These are phyloP conservation scores for Backusella circina DNA, from an alignment of 192 early-diverging fungal genomes.

Conservation along the genomic window DNA sequence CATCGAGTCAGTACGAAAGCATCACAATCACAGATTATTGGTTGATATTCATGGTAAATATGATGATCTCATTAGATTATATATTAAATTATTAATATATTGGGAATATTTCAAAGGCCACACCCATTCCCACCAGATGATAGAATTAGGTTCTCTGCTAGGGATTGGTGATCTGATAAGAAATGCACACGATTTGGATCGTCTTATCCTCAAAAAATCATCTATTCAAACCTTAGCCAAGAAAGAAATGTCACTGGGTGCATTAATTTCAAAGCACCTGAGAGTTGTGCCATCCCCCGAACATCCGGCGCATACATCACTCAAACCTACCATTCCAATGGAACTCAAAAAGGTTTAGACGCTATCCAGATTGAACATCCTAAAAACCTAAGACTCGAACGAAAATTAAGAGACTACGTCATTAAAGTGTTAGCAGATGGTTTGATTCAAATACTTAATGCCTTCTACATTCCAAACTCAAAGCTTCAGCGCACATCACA, in stretches of 20 bases:
- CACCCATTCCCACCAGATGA: not conserved
- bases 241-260: not conserved
- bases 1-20: not conserved
- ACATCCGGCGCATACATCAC: not conserved
- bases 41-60: slow-evolving; percentile 14
- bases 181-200: not conserved
- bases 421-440: not conserved
- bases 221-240: slow-evolving; percentile 1
- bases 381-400: not conserved
- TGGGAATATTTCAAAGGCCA: not conserved
- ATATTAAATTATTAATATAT: not conserved
- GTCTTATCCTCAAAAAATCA: not conserved
- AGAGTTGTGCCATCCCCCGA: not conserved
- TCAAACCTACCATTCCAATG: not conserved
- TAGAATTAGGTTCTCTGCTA: slow-evolving; percentile 3
- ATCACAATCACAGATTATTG: not conserved
- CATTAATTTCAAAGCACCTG: not conserved
- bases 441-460: not conserved
- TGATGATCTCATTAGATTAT: not conserved
- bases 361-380: slow-evolving; percentile 5
- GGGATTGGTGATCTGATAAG: not conserved
- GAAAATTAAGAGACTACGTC: not conserved
- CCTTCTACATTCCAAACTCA: not conserved
- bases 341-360: not conserved
- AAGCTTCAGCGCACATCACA: not conserved